Conservation (phyloP, 2,329 filamentous ascomycete genomes). For the Neocucurbitaria cava region DNA sequence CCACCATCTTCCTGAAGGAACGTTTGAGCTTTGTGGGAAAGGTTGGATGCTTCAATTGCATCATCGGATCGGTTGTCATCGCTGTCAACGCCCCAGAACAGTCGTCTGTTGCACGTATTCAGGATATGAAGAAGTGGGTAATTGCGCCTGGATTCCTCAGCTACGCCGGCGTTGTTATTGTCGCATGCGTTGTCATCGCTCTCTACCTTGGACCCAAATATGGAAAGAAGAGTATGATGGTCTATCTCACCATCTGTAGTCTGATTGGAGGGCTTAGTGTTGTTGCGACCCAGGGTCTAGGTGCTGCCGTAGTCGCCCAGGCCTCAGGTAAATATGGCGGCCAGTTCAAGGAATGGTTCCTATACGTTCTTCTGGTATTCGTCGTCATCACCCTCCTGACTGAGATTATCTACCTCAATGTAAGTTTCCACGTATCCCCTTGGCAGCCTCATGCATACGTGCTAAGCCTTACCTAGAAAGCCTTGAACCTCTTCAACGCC, state of each 20-base stretch:
- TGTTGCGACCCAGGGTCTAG: conserved; percentile 91
- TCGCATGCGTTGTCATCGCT: conserved; percentile 74
- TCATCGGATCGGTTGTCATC: conserved; percentile 91
- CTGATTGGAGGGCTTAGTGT: conserved; percentile 93
- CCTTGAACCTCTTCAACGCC: conserved; percentile 94
- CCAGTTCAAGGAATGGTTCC: conserved; percentile 98
- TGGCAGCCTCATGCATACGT: conserved; percentile 7
- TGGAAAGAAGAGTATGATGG: conserved; percentile 96
- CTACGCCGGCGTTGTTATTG: conserved; percentile 82
- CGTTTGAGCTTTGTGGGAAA: conserved; percentile 94
- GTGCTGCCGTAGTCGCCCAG: conserved; percentile 88
- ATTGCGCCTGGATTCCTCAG: conserved; percentile 84
- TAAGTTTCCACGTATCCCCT: conserved; percentile 59
- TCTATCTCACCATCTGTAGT: conserved; percentile 96
- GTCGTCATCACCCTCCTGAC: conserved; percentile 87
- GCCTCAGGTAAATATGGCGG: conserved; percentile 70
- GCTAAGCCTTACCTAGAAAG: conserved; percentile 72
- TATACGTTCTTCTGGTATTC: conserved; percentile 91
- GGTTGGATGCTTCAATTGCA: conserved; percentile 93
- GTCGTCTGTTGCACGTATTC: conserved; percentile 83
- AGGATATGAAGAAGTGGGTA: conserved; percentile 90
- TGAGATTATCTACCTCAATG: conserved; percentile 95
- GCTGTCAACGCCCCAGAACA: conserved; percentile 90
- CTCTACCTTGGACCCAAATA: conserved; percentile 85
- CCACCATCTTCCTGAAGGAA: conserved; percentile 95